These are phyloP conservation scores for Ascochyta clinopodiicola DNA, from an alignment of 2,329 filamentous ascomycete genomes.

Conservation along the genomic window DNA sequence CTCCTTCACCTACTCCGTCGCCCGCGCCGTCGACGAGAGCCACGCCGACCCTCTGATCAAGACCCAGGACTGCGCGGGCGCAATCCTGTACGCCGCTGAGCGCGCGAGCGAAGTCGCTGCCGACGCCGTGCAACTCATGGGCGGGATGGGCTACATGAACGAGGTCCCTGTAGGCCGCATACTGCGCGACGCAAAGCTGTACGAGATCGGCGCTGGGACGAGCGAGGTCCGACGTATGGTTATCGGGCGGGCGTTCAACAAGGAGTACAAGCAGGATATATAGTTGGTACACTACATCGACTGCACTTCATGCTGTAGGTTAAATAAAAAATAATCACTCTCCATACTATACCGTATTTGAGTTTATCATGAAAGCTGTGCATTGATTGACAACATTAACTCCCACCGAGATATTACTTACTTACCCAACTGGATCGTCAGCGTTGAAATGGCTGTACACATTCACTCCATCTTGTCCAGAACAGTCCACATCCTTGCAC, in stretches of 20 bases:
- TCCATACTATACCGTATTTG: too few relatives aligned
- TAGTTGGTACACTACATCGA: neutral
- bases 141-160: conserved; percentile 95
- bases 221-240: conserved; percentile 94
- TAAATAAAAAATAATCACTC: too few relatives aligned
- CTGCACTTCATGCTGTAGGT: neutral
- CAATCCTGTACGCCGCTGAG: conserved; percentile 92
- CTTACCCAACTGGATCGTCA: too few relatives aligned
- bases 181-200: conserved; percentile 79
- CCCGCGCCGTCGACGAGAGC: conserved; percentile 71
- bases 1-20: conserved; percentile 88
- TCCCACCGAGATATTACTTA: too few relatives aligned
- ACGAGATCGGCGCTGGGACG: conserved; percentile 96
- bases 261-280: conserved; percentile 65
- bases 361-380: too few relatives aligned
- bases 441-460: too few relatives aligned
- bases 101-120: conserved; percentile 84
- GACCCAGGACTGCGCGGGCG: conserved; percentile 93
- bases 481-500: too few relatives aligned
- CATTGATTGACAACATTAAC: too few relatives aligned
- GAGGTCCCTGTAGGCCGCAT: conserved; percentile 90
- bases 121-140: conserved; percentile 89
- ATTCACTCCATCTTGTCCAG: too few relatives aligned
- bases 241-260: conserved; percentile 90
- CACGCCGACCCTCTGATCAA: conserved; percentile 64